phyloP scores from a whole-genome alignment of 2,329 filamentous ascomycete species.

The Trichoderma afroharzianum region DNA sequence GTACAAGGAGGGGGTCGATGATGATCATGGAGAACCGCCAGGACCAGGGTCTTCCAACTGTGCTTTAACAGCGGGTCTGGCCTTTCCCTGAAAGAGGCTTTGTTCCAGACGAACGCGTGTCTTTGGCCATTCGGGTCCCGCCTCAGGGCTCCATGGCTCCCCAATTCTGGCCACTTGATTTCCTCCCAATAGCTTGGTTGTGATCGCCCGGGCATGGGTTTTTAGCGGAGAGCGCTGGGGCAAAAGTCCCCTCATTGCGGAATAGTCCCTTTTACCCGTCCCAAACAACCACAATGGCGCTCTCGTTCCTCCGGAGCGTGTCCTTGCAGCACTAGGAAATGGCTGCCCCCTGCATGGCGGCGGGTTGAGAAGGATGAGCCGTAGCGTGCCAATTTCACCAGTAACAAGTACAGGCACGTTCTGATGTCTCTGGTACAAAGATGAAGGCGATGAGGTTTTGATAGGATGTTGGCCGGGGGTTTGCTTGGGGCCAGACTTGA shows the following conservation, averaged over 20 bases:
- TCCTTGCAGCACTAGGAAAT: not conserved
- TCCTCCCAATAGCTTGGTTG: slow-evolving; percentile 15
- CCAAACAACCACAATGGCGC: not conserved
- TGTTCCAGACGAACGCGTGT: slow-evolving; percentile 9
- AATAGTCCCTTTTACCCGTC: slow-evolving; percentile 14
- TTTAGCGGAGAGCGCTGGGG: slow-evolving; percentile 13
- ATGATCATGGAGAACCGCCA: slow-evolving; percentile 13
- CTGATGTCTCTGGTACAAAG: not conserved
- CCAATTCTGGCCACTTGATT: slow-evolving; percentile 5
- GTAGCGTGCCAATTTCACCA: not conserved
- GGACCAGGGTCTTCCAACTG: not conserved
- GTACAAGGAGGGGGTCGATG: not conserved
- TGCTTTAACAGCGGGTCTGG: slow-evolving; percentile 1
- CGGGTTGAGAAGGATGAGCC: not conserved
- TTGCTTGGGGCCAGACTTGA: not conserved
- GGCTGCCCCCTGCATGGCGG: slow-evolving; percentile 1
- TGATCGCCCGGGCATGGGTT: slow-evolving; percentile 16
- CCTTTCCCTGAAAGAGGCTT: not conserved
- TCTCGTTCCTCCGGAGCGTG: not conserved
- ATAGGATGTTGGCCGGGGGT: not conserved
- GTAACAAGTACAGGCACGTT: no score
- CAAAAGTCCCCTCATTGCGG: slow-evolving; percentile 9
- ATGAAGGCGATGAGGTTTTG: not conserved
- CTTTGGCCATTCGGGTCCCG: slow-evolving; percentile 10
- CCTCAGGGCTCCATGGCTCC: slow-evolving; percentile 6